Conservation (phyloP, 306 rosid genomes). For the Crotalaria pallida region DNA sequence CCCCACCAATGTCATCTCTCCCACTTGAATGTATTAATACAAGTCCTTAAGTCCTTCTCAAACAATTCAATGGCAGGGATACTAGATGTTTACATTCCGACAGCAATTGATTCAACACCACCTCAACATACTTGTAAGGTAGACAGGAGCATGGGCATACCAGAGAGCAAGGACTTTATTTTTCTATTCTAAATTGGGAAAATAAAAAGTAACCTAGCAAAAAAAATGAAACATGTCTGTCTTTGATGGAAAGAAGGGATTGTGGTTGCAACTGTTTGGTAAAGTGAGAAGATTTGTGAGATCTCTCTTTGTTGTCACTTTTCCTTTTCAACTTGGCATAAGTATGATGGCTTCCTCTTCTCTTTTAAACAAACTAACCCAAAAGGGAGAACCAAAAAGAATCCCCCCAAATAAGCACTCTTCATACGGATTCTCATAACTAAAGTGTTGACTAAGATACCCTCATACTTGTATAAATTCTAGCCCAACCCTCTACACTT, state of each 20-base stretch:
- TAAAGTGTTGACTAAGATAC: slow-evolving; percentile 64
- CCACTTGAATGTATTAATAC: slow-evolving; percentile 37
- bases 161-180: slow-evolving; percentile 11
- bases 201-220: slow-evolving; percentile 34
- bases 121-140: slow-evolving; percentile 36
- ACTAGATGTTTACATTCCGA: slow-evolving; percentile 45
- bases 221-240: slow-evolving; percentile 31
- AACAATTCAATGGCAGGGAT: slow-evolving; percentile 56
- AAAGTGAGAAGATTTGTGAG: slow-evolving; percentile 74
- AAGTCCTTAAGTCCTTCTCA: slow-evolving; percentile 46
- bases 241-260: slow-evolving; percentile 47
- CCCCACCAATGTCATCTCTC: slow-evolving; percentile 50
- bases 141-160: slow-evolving; percentile 35
- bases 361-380: slow-evolving; percentile 41
- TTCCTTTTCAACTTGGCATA: slow-evolving; percentile 58
- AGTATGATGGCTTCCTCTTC: slow-evolving; percentile 51
- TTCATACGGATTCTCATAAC: slow-evolving; percentile 62
- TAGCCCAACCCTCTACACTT: slow-evolving; percentile 32
- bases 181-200: slow-evolving; percentile 42
- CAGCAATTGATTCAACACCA: slow-evolving; percentile 33
- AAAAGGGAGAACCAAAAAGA: slow-evolving; percentile 44
- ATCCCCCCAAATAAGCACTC: slow-evolving; percentile 56
- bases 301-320: slow-evolving; percentile 72
- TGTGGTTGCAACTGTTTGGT: slow-evolving; percentile 65
- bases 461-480: slow-evolving; percentile 54